A percentile compares a stretch with the other conserved stretches of the same genome.
Conservation (phyloP, 805 yeast species). For the Tetrapisispora arboricola region DNA sequence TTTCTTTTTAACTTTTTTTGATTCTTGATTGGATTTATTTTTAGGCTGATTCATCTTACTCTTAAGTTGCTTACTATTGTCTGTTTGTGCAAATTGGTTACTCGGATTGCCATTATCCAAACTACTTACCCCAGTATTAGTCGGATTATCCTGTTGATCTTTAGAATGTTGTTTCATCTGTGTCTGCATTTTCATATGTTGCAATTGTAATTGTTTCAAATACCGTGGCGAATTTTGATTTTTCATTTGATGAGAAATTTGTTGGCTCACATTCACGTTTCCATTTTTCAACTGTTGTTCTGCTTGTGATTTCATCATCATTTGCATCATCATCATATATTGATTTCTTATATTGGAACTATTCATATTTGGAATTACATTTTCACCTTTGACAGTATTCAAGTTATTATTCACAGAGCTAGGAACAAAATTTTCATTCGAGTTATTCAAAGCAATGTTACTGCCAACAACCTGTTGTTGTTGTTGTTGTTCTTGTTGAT, state of each 20-base stretch:
- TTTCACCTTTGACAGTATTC: background rate
- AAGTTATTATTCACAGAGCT: background rate
- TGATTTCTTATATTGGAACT: conserved; percentile 3
- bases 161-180: conserved; percentile 3
- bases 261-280: background rate
- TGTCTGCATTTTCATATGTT: conserved; percentile 3
- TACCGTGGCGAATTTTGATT: background rate
- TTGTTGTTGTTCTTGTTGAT: background rate
- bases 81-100: background rate
- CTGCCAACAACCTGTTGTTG: background rate
- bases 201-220: background rate
- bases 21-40: background rate
- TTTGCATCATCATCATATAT: conserved; percentile 5
- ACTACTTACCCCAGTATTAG: background rate
- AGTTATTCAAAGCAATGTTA: background rate
- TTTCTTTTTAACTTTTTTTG: background rate
- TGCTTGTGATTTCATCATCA: conserved; percentile 4
- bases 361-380: background rate
- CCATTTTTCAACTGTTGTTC: background rate
- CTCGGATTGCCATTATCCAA: background rate
- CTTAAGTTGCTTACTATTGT: background rate
- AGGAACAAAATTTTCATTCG: background rate
- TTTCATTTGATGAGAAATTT: conserved; percentile 2
- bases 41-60: background rate
- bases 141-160: background rate